These are phyloP conservation scores for Biscogniauxia marginata DNA, from an alignment of 2,329 filamentous ascomycete species.

Conservation along the genomic window DNA sequence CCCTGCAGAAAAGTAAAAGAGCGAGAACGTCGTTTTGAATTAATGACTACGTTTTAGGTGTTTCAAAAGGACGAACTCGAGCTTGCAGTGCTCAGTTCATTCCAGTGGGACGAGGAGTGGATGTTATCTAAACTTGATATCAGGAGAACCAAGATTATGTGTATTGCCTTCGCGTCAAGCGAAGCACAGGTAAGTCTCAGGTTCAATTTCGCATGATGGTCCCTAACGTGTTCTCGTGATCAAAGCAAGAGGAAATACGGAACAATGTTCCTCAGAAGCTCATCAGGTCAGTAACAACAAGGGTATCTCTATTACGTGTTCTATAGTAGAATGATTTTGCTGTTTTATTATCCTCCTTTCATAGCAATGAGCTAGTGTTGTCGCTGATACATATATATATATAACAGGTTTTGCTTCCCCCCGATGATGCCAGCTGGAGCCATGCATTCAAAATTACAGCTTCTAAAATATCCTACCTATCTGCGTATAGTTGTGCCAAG, in stretches of 20 bases:
- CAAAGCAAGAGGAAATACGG: conserved; percentile 49
- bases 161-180: conserved; percentile 55
- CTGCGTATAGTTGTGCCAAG: conserved; percentile 82
- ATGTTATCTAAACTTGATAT: conserved; percentile 68
- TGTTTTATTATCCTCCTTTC: neutral
- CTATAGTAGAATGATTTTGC: too few species aligned
- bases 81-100: conserved; percentile 81
- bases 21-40: too few species aligned
- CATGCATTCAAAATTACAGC: conserved; percentile 94
- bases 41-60: too few species aligned
- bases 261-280: conserved; percentile 48
- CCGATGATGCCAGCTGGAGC: conserved; percentile 70
- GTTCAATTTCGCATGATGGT: neutral
- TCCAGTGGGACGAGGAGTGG: conserved; percentile 83
- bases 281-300: conserved; percentile 40
- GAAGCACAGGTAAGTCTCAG: conserved; percentile 49
- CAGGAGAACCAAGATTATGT: conserved; percentile 57
- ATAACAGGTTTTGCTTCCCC: conserved; percentile 70
- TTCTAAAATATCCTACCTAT: conserved; percentile 74
- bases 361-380: too few species aligned
- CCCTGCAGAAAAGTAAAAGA: too few species aligned
- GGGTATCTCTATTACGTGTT: too few species aligned
- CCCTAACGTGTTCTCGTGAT: neutral
- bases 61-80: conserved; percentile 70
- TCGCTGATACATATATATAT: neutral